Evolutionary conservation across 352 stramenopile genomes (phyloP).

Genomic region (Thalassiosira allenii): DNA sequence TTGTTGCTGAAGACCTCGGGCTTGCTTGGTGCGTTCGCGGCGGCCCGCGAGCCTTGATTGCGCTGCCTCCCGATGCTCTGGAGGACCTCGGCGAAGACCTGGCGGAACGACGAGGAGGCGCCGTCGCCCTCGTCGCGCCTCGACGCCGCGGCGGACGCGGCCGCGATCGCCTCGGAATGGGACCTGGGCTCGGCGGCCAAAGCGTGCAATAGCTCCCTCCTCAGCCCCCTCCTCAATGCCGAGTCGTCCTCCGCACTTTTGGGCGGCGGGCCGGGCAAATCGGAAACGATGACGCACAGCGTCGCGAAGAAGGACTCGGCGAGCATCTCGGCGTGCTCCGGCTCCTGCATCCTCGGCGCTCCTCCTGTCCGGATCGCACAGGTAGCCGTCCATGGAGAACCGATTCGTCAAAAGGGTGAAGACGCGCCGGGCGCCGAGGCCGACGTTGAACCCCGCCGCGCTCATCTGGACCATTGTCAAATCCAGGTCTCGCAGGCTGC

Average conservation of each 20-base stretch:
- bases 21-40: no score
- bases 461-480: constrained; percentile 85
- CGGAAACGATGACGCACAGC: constrained; percentile 83
- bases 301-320: constrained; percentile 85
- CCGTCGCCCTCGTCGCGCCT: constrained; percentile 78
- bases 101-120: constrained; percentile 70
- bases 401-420: constrained; percentile 80
- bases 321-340: constrained; percentile 80
- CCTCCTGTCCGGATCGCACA: constrained; percentile 81
- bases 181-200: constrained; percentile 80
- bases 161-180: constrained; percentile 79
- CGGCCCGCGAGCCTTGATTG: constrained; percentile 65
- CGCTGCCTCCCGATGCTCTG: constrained; percentile 78
- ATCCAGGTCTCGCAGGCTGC: constrained; percentile 86
- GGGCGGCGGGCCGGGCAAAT: constrained; percentile 81
- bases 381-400: constrained; percentile 85
- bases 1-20: no score
- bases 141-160: constrained; percentile 73
- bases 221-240: constrained; percentile 71
- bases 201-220: constrained; percentile 84
- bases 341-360: constrained; percentile 79
- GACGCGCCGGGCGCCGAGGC: constrained; percentile 78
- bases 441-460: constrained; percentile 80
- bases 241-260: constrained; percentile 65
- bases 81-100: constrained; percentile 80